Evolutionary conservation across 805 yeast genomes (phyloP), one percentile per base, ranked within the genome.

Genomic region (Metschnikowia continentalis): DNA sequence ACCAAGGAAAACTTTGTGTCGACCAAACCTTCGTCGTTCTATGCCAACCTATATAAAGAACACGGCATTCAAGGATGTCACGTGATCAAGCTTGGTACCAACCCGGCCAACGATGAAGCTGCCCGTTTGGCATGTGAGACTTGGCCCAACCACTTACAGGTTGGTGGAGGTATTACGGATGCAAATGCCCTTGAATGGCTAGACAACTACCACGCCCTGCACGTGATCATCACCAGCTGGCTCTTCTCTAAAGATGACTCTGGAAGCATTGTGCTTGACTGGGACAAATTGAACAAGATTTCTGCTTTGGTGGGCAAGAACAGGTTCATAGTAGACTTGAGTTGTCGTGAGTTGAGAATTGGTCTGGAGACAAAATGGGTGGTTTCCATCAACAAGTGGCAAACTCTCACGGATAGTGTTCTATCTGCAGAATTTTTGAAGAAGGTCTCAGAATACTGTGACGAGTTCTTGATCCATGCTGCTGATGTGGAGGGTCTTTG

Each of bases 371-470:
- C 43, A 54, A 62, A 47, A 1, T 94, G 99, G 99, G 78, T 86
- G 35, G 99, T 94, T n/a, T 97, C 98, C 2, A 94, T 90, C 83
- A 91, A 94, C 69, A 87, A 90, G 68, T 94, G 99, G 99, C 97
- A 91, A 66, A 87, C 91, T 0, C 68, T 91, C 30, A 94, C 99
- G 0, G 77, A 77, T 37, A 76, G 83, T 42, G 77, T 71, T 49
- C 72, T 94, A 48, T 74, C 73, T 45, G 65, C 67, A 46, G 79
- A 77, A 23, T 78, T 86, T 26, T 78, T 94, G 52, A 64, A 60
- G 3, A 53, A 67, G 43, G 75, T 94, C 37, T 69, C 84, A 7
- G 50, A 73, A 45, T 88, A 85, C 68, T 89, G 97, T 61, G 79
- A 82, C 56, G 99, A 94, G 69, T 88, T 92, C 62, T 71, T 94